A percentile compares a stretch with the other conserved stretches of the same genome.
These are phyloP conservation scores for Geranium incanum DNA, from an alignment of 441 rosid genomes.

Conservation along the genomic window DNA sequence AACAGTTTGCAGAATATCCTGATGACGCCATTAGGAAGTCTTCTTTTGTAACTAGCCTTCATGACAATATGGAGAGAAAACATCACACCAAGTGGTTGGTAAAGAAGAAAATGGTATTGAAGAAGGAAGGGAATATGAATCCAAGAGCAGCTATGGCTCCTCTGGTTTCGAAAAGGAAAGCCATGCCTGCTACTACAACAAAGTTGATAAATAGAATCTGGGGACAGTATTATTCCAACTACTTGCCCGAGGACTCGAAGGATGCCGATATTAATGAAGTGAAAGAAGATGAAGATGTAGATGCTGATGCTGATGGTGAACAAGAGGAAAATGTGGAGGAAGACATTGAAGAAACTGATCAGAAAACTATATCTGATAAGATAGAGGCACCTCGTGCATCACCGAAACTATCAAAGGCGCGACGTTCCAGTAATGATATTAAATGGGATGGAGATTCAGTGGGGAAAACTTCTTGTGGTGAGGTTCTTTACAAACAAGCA, in stretches of 20 bases:
- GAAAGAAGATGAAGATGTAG: constrained; percentile 42
- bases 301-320: constrained; percentile 46
- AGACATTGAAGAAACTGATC: constrained; percentile 26
- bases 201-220: constrained; percentile 67
- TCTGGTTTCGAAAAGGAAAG: constrained; percentile 47
- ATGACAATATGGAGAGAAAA: constrained; percentile 57
- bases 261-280: constrained; percentile 35
- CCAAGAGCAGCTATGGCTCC: constrained; percentile 58
- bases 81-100: constrained; percentile 68
- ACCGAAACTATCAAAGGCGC: constrained; percentile 24
- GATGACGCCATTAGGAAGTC: constrained; percentile 40
- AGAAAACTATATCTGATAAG: constrained; percentile 22
- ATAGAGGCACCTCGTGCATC: constrained; percentile 27
- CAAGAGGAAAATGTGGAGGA: constrained; percentile 34
- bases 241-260: constrained; percentile 49
- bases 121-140: constrained; percentile 46
- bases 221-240: constrained; percentile 74
- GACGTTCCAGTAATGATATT: constrained; percentile 29
- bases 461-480: constrained; percentile 41
- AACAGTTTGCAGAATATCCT: constrained; percentile 57
- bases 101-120: constrained; percentile 40
- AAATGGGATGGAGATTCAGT: constrained; percentile 50
- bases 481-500: constrained; percentile 48
- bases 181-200: constrained; percentile 80
- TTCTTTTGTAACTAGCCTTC: constrained; percentile 55